Base-by-base conservation (phyloP, 805 yeast genomes). In the Scheffersomyces spartinae region DNA sequence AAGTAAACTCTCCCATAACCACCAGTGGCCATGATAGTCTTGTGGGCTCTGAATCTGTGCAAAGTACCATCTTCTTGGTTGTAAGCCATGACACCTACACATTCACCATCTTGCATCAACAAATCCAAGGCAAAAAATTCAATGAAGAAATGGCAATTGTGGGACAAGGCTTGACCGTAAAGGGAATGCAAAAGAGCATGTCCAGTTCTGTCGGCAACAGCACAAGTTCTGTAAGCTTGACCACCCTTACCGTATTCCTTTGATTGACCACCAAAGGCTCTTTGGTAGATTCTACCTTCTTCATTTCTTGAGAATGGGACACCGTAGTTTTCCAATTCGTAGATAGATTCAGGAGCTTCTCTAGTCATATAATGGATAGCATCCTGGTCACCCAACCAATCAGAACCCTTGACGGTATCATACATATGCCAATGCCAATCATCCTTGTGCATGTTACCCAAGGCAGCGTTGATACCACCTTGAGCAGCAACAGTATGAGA, bases 351-450 rank as follows among this genome's bases (percentile, higher is more conserved):
- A 21, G 97, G 95, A 15, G 98, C 98, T 63, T 88, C 97, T 55
- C 85, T 76, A 31, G 98, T 88, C 98, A 88, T 88, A 64, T 88
- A 88, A 63, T 88, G 97, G 52, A 91, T 88, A 29, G 97, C 95
- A 52, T 88, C 98, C 65, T 88, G 98, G 61, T 88, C 98, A 49
- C 98, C 98, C 36, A 88, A 74, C 98, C 98, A 88, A 63, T 88
- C 98, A 7, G 96, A 85, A 38, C 98, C 98, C 64, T 88, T 88
- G 44, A 88, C 97, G 45, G 98, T 88, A 53, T 88, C 98, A 61
- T 91, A 88, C 96, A 88, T 86, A 60, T 88, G 98, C 96, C 97
- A 91, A 59, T 83, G 94, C 98, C 98, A 88, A 65, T 86, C 86
- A 58, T 88, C 98, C 42, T 72, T 68, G 65, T 91, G 97, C 95